Evolutionary conservation across 2,329 filamentous ascomycete genomes (phyloP).

Genomic region (Colletotrichum gigasporum): DNA sequence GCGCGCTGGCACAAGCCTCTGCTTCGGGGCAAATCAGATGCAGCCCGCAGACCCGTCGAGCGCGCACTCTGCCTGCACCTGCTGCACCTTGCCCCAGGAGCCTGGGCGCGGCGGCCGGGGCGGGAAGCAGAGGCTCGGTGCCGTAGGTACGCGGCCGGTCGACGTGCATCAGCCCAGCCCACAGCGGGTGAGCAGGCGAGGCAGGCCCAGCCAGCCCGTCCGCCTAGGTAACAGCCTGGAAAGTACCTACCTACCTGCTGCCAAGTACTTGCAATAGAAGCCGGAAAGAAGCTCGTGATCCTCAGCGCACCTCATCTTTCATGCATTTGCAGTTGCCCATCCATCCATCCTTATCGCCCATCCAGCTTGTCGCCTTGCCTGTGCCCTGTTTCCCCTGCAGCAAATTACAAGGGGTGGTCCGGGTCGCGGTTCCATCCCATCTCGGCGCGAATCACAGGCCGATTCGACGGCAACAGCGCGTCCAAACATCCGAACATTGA

Average conservation of each 20-base stretch:
- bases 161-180: constrained; percentile 5
- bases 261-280: neutral
- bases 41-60: neutral
- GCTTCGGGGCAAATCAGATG: constrained; percentile 19
- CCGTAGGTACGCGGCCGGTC: constrained; percentile 29
- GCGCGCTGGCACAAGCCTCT: constrained; percentile 23
- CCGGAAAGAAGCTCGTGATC: neutral
- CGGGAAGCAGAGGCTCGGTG: constrained; percentile 20
- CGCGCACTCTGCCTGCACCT: neutral
- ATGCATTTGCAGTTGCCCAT: too few species aligned
- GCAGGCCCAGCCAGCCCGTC: neutral
- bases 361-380: neutral
- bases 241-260: neutral
- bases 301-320: too few species aligned
- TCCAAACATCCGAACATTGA: neutral
- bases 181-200: neutral
- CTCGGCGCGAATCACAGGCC: constrained; percentile 9
- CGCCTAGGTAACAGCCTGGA: too few species aligned
- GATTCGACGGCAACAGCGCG: neutral
- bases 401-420: constrained; percentile 10
- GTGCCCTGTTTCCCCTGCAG: constrained; percentile 9
- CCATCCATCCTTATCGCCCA: neutral
- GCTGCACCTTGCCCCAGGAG: too few species aligned
- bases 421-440: constrained; percentile 1
- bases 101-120: constrained; percentile 9